Conservation (phyloP, 2,329 filamentous ascomycete species). For the Leptoxyphium fumago region DNA sequence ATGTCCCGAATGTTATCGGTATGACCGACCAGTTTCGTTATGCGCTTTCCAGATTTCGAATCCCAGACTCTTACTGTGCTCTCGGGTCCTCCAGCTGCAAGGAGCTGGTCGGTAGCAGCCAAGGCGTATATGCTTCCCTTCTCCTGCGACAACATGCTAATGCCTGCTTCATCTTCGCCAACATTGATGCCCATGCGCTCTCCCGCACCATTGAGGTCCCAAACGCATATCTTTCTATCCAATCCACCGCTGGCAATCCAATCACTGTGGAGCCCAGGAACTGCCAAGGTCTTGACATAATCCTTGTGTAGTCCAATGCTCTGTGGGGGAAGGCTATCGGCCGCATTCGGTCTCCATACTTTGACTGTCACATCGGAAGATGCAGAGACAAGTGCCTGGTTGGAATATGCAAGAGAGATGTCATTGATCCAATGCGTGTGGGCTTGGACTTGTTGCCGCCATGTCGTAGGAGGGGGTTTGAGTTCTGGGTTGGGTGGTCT, state of each 20-base stretch:
- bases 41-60: conserved; percentile 68
- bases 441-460: conserved; percentile 54
- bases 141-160: conserved; percentile 48
- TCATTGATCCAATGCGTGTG: conserved; percentile 97
- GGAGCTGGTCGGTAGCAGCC: conserved; percentile 60
- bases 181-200: conserved; percentile 79
- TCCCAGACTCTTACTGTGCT: conserved; percentile 90
- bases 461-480: conserved; percentile 31
- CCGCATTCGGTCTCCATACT: conserved; percentile 65
- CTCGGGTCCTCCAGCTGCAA: conserved; percentile 88
- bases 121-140: conserved; percentile 95
- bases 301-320: conserved; percentile 88
- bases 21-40: conserved; percentile 94
- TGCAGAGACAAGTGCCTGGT: conserved; percentile 68
- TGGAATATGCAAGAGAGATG: conserved; percentile 64
- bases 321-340: conserved; percentile 49
- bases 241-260: conserved; percentile 93
- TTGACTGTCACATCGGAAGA: conserved; percentile 93
- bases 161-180: conserved; percentile 60
- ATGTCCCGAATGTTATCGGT: conserved; percentile 90
- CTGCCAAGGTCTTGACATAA: conserved; percentile 89
- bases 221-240: conserved; percentile 80
- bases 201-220: conserved; percentile 81
- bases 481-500: conserved; percentile 1
- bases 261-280: conserved; percentile 52